Conservation (phyloP, 2,329 filamentous ascomycete species). For the Aspergillus pseudotamarii region DNA sequence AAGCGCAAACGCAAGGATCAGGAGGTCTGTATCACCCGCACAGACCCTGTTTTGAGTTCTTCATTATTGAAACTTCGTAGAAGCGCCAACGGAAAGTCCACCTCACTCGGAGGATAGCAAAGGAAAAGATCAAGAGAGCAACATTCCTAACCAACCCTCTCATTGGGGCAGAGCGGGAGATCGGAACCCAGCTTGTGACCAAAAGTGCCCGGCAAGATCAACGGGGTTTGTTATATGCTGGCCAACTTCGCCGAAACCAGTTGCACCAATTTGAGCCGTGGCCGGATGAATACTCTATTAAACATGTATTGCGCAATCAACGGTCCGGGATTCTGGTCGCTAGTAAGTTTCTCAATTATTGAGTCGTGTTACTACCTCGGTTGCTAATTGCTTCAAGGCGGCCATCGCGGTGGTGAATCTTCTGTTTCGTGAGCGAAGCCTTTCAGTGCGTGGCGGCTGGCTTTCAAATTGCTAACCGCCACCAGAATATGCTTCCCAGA, state of each 20-base stretch:
- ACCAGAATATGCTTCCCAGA: conserved; percentile 37
- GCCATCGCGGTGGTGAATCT: conserved; percentile 31
- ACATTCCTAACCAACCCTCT: conserved; percentile 34
- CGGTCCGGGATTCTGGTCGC: conserved; percentile 39
- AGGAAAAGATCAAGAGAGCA: conserved; percentile 38
- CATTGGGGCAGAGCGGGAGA: conserved; percentile 32
- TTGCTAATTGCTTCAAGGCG: conserved; percentile 27
- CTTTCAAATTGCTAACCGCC: conserved; percentile 5
- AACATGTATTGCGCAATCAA: conserved; percentile 37
- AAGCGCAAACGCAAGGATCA: conserved; percentile 58
- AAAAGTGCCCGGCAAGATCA: conserved; percentile 27
- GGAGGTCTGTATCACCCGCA: conserved; percentile 25
- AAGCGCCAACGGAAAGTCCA: conserved; percentile 30
- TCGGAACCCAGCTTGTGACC: conserved; percentile 25
- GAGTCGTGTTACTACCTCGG: not conserved
- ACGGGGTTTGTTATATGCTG: conserved; percentile 34
- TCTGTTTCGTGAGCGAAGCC: conserved; percentile 35
- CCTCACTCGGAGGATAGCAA: conserved; percentile 29
- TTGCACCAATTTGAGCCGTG: conserved; percentile 36
- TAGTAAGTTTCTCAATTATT: conserved; percentile 28
- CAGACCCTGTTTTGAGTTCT: not conserved
- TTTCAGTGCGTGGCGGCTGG: conserved; percentile 1
- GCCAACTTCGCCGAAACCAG: conserved; percentile 33
- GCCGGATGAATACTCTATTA: conserved; percentile 30
- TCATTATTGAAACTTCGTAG: conserved; percentile 22